phyloP scores from a whole-genome alignment of 2,329 filamentous ascomycete genomes.

The Aspergillus amoenus region DNA sequence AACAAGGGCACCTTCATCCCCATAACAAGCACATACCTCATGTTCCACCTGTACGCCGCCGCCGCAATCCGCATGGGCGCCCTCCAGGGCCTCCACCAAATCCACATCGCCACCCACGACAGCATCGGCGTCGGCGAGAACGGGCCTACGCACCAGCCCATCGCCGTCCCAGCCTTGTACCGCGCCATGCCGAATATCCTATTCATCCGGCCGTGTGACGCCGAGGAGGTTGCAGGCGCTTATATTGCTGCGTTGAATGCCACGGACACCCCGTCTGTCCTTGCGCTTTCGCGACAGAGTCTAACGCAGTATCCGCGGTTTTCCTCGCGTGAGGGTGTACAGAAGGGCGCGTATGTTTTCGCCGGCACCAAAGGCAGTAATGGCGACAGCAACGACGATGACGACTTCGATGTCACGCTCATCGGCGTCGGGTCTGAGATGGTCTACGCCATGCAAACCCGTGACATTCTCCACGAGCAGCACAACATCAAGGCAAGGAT shows the following conservation, averaged over 20 bases:
- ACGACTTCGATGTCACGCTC: constrained; percentile 44
- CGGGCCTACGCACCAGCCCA: constrained; percentile 17
- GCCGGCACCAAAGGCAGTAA: neutral
- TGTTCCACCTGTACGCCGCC: constrained; percentile 15
- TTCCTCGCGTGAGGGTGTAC: constrained; percentile 38
- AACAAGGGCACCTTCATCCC: constrained; percentile 15
- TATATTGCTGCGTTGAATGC: constrained; percentile 10
- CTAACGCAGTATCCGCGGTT: constrained; percentile 23
- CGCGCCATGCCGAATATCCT: constrained; percentile 17
- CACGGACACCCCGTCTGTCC: constrained; percentile 13
- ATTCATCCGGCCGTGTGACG: constrained; percentile 11
- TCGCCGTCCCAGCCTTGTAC: constrained; percentile 8
- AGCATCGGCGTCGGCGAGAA: constrained; percentile 15
- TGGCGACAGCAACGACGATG: constrained; percentile 15
- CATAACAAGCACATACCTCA: constrained; percentile 11
- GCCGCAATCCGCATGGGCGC: constrained; percentile 14
- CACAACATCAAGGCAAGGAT: constrained; percentile 35
- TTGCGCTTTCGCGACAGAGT: too few species aligned
- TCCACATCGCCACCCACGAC: constrained; percentile 19
- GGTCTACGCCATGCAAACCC: constrained; percentile 44
- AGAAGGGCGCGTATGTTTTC: constrained; percentile 43
- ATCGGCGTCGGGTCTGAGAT: constrained; percentile 52
- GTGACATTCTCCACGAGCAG: constrained; percentile 33
- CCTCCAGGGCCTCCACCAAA: constrained; percentile 9
- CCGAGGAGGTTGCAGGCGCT: constrained; percentile 12